Conservation (phyloP, 305 asterid species). For the Fraxinus angustifolia region DNA sequence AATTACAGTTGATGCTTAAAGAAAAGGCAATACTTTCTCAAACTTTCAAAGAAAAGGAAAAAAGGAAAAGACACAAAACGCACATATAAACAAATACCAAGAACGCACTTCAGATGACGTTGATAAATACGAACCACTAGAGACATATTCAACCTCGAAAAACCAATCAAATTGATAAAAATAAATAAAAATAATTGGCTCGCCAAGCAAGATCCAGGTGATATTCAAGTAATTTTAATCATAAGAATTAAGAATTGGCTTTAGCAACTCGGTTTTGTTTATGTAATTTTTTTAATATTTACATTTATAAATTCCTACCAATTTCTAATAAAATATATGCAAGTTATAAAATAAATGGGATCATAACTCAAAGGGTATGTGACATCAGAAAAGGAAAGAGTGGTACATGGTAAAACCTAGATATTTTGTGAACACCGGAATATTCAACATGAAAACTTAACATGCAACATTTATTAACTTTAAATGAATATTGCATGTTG, state of each 20-base stretch:
- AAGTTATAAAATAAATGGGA: background rate
- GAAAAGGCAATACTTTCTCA: background rate
- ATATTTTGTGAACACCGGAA: background rate
- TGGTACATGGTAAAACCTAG: background rate
- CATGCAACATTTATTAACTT: background rate
- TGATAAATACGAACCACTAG: background rate
- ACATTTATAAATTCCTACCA: background rate
- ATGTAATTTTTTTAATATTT: background rate
- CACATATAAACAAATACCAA: background rate
- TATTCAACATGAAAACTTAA: background rate
- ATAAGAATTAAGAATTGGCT: background rate
- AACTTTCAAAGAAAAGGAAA: background rate
- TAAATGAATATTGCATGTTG: background rate
- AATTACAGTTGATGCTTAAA: background rate
- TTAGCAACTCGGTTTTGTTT: background rate
- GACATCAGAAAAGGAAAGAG: background rate
- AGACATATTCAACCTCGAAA: background rate
- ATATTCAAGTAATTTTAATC: background rate
- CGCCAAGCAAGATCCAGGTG: background rate
- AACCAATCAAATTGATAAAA: background rate
- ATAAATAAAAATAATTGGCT: background rate
- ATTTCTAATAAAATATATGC: background rate
- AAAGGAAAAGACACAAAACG: background rate
- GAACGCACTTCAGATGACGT: background rate
- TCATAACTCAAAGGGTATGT: background rate